Evolutionary conservation across 1,284 basidiomycete genomes (phyloP).

Genomic region (Leucoagaricus sp.): DNA sequence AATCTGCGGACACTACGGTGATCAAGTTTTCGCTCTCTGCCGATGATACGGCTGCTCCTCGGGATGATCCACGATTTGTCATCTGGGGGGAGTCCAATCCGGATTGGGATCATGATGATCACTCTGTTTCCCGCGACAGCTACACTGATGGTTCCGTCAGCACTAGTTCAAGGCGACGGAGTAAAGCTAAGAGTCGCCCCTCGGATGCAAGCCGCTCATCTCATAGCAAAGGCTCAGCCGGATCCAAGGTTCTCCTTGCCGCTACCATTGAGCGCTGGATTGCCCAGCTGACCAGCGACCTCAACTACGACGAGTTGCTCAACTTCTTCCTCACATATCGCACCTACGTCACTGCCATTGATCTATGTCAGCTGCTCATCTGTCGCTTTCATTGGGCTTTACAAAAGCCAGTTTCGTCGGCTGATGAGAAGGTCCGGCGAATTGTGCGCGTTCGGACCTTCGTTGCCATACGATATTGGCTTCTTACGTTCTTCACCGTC

Average conservation of each 20-base stretch:
- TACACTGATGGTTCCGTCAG: constrained; percentile 31
- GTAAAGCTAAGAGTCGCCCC: constrained; percentile 28
- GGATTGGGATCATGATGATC: constrained; percentile 50
- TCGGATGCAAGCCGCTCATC: constrained; percentile 12
- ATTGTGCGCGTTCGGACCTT: constrained; percentile 86
- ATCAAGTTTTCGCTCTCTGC: constrained; percentile 66
- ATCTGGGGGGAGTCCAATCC: constrained; percentile 77
- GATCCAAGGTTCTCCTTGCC: constrained; percentile 66
- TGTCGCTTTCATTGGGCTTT: constrained; percentile 88
- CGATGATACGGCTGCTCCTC: constrained; percentile 67
- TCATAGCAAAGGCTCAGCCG: constrained; percentile 17
- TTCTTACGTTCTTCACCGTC: constrained; percentile 83
- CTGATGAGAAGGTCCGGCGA: constrained; percentile 67
- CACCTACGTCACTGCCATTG: constrained; percentile 74
- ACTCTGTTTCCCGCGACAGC: constrained; percentile 51
- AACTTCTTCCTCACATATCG: constrained; percentile 90
- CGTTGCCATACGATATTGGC: constrained; percentile 84
- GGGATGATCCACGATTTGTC: constrained; percentile 85
- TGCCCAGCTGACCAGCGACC: constrained; percentile 81
- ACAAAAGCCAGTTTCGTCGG: constrained; percentile 47
- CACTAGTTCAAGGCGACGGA: constrained; percentile 24
- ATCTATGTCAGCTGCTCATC: constrained; percentile 78
- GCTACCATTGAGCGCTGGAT: constrained; percentile 91
- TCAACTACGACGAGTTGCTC: constrained; percentile 81
- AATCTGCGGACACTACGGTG: constrained; percentile 51